phyloP scores from a whole-genome alignment of 2,329 filamentous ascomycete species.

The Aspergillus unguis region DNA sequence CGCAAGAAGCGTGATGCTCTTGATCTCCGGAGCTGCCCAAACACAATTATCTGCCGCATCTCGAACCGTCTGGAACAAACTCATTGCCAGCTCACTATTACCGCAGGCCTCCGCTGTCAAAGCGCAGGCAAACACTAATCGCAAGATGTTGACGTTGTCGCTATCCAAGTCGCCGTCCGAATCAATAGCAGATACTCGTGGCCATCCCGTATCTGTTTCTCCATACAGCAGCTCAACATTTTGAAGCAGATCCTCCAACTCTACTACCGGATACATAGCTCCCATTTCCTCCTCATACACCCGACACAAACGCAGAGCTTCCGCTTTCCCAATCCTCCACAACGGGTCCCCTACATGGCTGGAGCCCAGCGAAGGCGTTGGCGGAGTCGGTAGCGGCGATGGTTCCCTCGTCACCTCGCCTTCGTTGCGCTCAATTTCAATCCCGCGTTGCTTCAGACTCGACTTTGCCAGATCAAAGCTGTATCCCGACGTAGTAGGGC shows the following conservation, averaged over 20 bases:
- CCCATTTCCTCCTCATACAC: slow-evolving; percentile 86
- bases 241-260: slow-evolving; percentile 64
- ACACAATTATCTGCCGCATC: slow-evolving; percentile 63
- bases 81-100: slow-evolving; percentile 68
- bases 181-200: not conserved
- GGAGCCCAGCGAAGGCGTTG: slow-evolving; percentile 25
- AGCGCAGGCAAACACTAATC: slow-evolving; percentile 75
- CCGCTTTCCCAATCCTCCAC: slow-evolving; percentile 69
- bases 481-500: slow-evolving; percentile 78
- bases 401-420: slow-evolving; percentile 52
- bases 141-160: slow-evolving; percentile 67
- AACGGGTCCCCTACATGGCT: slow-evolving; percentile 61
- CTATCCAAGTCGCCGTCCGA: slow-evolving; percentile 45
- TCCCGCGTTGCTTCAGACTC: slow-evolving; percentile 83
- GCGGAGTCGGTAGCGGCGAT: slow-evolving; percentile 32
- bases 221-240: slow-evolving; percentile 64
- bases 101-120: slow-evolving; percentile 75
- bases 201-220: slow-evolving; percentile 16
- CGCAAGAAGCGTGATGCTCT: slow-evolving; percentile 56
- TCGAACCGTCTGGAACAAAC: slow-evolving; percentile 74
- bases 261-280: slow-evolving; percentile 81
- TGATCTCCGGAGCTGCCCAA: slow-evolving; percentile 57
- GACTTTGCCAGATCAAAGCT: slow-evolving; percentile 81
- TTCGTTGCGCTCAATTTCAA: slow-evolving; percentile 56
- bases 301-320: slow-evolving; percentile 73